Evolutionary conservation across 2,329 filamentous ascomycete species (phyloP).

Genomic region (Stachybotrys chartarum): DNA sequence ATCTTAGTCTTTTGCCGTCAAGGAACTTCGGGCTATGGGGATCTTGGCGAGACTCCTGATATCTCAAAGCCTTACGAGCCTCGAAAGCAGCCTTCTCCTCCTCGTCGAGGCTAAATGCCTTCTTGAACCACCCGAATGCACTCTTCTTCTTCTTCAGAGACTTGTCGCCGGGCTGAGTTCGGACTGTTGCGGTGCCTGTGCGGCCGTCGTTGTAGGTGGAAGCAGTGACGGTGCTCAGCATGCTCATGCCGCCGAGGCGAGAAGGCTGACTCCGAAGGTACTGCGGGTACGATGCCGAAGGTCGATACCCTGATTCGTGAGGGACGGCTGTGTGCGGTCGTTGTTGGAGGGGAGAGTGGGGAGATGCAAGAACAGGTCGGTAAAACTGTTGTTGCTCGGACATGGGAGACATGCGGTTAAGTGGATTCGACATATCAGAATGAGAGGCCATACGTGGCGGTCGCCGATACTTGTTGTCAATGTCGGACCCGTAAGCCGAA

Average conservation of each 20-base stretch:
- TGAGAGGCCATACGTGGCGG: conserved; percentile 26
- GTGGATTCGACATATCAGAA: conserved; percentile 15
- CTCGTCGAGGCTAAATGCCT: conserved; percentile 58
- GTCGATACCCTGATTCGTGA: conserved; percentile 16
- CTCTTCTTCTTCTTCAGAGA: conserved; percentile 60
- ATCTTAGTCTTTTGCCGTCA: conserved; percentile 44
- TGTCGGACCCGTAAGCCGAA: conserved; percentile 43
- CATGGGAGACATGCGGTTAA: conserved; percentile 21
- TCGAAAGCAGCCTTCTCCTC: conserved; percentile 56
- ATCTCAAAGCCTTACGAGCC: conserved; percentile 40
- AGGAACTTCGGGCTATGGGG: conserved; percentile 44
- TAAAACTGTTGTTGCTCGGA: conserved; percentile 44
- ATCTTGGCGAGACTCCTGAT: conserved; percentile 36
- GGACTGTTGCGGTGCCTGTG: conserved; percentile 17
- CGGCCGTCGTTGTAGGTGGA: conserved; percentile 31
- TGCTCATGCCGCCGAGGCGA: conserved; percentile 47
- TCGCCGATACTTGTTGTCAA: conserved; percentile 19
- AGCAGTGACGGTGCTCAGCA: conserved; percentile 46
- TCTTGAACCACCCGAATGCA: conserved; percentile 62
- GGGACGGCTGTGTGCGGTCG: conserved; percentile 45
- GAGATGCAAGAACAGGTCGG: conserved; percentile 54
- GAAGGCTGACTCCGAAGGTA: conserved; percentile 45
- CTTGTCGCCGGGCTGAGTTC: conserved; percentile 23
- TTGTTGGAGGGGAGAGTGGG: conserved; percentile 57
- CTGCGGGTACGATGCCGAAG: conserved; percentile 24